These are phyloP conservation scores for Tetracladium setigerum DNA, from an alignment of 495 filamentous ascomycete genomes.

Conservation along the genomic window DNA sequence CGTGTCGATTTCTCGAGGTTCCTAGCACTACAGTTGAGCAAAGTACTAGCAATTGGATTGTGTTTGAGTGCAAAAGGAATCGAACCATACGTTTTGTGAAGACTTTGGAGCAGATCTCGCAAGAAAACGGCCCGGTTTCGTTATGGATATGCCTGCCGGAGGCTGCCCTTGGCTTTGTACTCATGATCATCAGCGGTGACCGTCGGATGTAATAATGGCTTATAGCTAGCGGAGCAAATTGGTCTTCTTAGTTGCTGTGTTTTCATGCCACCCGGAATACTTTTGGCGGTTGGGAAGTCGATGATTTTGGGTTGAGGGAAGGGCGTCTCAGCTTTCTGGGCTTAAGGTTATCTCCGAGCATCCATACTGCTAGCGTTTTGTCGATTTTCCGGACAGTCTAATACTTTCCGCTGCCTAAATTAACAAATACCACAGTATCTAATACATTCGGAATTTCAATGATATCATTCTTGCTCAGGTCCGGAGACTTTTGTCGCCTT, in stretches of 20 bases:
- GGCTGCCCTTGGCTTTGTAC: neutral
- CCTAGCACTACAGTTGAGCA: too few species aligned
- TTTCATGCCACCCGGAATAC: neutral
- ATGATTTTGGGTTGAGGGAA: neutral
- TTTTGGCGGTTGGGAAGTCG: neutral
- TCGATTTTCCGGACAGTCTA: conserved; percentile 12
- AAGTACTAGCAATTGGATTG: too few species aligned
- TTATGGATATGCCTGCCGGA: conserved; percentile 6
- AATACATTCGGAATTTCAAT: conserved; percentile 4
- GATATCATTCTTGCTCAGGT: conserved; percentile 9
- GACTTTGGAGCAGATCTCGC: conserved; percentile 14
- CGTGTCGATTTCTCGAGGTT: conserved; percentile 9
- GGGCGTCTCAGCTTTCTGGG: neutral
- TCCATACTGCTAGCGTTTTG: conserved; percentile 10
- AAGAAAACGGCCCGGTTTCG: conserved; percentile 9
- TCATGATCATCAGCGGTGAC: neutral
- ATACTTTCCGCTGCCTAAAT: conserved; percentile 5
- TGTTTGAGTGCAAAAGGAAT: too few species aligned
- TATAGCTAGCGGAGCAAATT: neutral
- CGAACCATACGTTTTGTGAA: conserved; percentile 11
- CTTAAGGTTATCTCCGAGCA: conserved; percentile 7
- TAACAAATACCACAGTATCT: conserved; percentile 1
- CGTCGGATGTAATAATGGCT: neutral
- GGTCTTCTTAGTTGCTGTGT: neutral
- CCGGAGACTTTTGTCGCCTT: conserved; percentile 8